Conservation (phyloP, 2,329 filamentous ascomycete species). For the Ceratocystis destructans region DNA sequence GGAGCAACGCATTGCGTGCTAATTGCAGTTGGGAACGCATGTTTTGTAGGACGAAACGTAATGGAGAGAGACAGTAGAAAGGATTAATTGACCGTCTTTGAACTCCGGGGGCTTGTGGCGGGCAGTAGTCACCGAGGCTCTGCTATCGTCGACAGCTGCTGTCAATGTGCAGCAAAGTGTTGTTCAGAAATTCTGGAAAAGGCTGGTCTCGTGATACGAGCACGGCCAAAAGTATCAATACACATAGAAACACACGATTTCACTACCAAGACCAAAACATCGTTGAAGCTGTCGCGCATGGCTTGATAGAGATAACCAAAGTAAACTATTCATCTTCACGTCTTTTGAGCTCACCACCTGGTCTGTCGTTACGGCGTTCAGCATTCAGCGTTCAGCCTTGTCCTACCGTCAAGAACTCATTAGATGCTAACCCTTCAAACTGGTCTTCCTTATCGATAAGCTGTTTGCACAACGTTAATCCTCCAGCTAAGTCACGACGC, state of each 20-base stretch:
- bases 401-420: not conserved
- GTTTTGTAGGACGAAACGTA: not conserved
- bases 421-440: not conserved
- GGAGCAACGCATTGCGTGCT: constrained; percentile 19
- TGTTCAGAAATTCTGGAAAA: constrained; percentile 11
- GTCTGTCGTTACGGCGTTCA: not conserved
- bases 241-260: not conserved
- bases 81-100: not conserved
- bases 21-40: constrained; percentile 19
- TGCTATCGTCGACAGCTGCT: not conserved
- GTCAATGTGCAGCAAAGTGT: not conserved
- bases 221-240: constrained; percentile 9
- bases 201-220: constrained; percentile 6
- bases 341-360: not conserved
- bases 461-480: not conserved
- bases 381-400: not conserved
- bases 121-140: not conserved
- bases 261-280: not conserved
- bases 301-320: not conserved
- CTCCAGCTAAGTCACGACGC: not conserved
- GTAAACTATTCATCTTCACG: not conserved
- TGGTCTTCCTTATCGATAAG: constrained; percentile 1
- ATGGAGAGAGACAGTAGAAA: not conserved
- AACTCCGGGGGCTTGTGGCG: not conserved
- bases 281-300: not conserved